Percentiles rank a stretch among this genome's conserved stretches.
Evolutionary conservation across 208 protist genomes (phyloP).

Genomic region (Leishmania gerbilli): DNA sequence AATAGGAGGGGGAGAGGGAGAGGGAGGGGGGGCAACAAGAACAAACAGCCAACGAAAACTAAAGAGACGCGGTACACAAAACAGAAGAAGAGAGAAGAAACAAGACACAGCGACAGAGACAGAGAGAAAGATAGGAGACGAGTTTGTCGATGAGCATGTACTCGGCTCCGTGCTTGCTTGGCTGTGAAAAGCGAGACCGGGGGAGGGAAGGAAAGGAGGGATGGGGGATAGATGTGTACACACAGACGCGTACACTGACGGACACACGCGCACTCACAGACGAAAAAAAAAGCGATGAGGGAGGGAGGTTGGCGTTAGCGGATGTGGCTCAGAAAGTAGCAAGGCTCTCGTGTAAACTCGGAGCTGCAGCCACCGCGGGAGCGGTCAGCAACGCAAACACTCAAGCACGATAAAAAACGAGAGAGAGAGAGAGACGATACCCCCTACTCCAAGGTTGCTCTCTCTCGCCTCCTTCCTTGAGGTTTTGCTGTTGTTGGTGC

Average conservation of each 20-base stretch:
- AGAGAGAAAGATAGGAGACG: not conserved
- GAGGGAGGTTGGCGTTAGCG: too few species aligned
- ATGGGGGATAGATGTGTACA: not conserved
- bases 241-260: not conserved
- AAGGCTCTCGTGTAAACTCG: too few species aligned
- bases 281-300: too few species aligned
- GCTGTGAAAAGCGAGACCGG: not conserved
- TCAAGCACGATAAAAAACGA: too few species aligned
- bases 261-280: too few species aligned
- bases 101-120: not conserved
- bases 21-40: not conserved
- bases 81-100: not conserved
- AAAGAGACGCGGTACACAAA: not conserved
- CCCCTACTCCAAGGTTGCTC: not conserved
- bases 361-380: too few species aligned
- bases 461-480: not conserved
- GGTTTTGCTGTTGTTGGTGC: not conserved
- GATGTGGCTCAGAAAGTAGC: not conserved
- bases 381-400: too few species aligned
- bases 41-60: not conserved
- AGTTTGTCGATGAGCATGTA: not conserved
- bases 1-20: not conserved
- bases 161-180: not conserved
- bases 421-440: not conserved
- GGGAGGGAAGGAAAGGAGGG: not conserved